Conservation (phyloP, 495 filamentous ascomycete genomes). For the Letharia lupina region DNA sequence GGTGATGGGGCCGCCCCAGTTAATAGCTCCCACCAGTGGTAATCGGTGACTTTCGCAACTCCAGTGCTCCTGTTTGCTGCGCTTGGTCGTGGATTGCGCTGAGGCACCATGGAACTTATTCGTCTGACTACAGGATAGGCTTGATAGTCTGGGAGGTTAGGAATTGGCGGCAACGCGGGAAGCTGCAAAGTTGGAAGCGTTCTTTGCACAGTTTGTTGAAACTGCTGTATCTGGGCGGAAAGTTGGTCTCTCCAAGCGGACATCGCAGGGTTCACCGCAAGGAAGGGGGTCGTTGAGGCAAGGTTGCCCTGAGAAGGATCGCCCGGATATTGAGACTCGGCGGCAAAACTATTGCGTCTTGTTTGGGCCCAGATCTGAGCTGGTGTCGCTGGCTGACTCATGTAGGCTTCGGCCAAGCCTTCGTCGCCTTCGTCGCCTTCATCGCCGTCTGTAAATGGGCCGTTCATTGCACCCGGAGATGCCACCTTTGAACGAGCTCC, state of each 20-base stretch:
- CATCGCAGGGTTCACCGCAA: constrained; percentile 54
- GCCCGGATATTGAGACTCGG: constrained; percentile 24
- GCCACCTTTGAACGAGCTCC: constrained; percentile 35
- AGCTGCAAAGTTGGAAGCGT: constrained; percentile 59
- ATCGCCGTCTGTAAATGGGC: constrained; percentile 33
- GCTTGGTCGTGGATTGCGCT: constrained; percentile 38
- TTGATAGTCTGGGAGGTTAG: constrained; percentile 63
- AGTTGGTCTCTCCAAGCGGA: constrained; percentile 70
- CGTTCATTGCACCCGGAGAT: constrained; percentile 17
- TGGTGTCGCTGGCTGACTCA: constrained; percentile 32
- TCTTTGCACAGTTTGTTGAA: constrained; percentile 63
- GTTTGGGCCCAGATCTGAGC: constrained; percentile 37
- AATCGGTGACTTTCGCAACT: constrained; percentile 44
- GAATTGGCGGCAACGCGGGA: constrained; percentile 51
- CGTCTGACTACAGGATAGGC: constrained; percentile 62
- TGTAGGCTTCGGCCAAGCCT: constrained; percentile 30
- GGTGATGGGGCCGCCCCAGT: constrained; percentile 48
- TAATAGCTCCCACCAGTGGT: constrained; percentile 62
- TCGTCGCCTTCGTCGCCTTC: constrained; percentile 32
- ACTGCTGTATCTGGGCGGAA: constrained; percentile 66
- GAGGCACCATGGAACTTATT: constrained; percentile 65
- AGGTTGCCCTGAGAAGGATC: constrained; percentile 23
- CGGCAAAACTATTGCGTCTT: constrained; percentile 30
- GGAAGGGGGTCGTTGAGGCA: constrained; percentile 28
- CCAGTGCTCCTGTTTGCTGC: constrained; percentile 36